phyloP scores from a whole-genome alignment of 176 grass and related monocot genomes.

The Ensete glaucum region DNA sequence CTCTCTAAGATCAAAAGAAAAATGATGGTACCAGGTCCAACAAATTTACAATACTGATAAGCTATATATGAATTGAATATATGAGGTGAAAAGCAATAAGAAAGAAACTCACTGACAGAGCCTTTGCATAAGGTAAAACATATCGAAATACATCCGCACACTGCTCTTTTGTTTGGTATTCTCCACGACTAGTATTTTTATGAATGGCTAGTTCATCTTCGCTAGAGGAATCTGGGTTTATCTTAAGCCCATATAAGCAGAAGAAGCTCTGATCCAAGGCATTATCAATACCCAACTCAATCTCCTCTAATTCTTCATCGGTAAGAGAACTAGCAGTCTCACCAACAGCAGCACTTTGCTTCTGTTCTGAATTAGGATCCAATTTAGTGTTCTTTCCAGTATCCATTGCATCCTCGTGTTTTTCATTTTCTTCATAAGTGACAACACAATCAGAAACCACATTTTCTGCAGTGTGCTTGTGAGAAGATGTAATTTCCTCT shows the following conservation, averaged over 20 bases:
- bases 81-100: conserved; percentile 15
- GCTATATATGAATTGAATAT: conserved; percentile 10
- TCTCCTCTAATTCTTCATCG: conserved; percentile 72
- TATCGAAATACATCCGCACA: conserved; percentile 99
- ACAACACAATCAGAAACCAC: conserved; percentile 14
- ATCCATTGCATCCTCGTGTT: conserved; percentile 50
- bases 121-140: conserved; percentile 86
- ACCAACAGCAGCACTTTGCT: not conserved
- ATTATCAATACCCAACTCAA: conserved; percentile 73
- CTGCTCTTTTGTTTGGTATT: conserved; percentile 99
- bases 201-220: conserved; percentile 83
- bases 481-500: conserved; percentile 38
- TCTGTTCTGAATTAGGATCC: not conserved
- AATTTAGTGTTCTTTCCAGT: conserved; percentile 34
- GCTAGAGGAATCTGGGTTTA: conserved; percentile 87
- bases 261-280: conserved; percentile 96
- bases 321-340: conserved; percentile 22
- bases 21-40: not conserved
- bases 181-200: conserved; percentile 90
- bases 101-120: conserved; percentile 64
- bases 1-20: conserved; percentile 44
- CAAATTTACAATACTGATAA: conserved; percentile 22
- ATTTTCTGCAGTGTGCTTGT: conserved; percentile 22
- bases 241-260: conserved; percentile 96
- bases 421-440: conserved; percentile 36